Evolutionary conservation across 1,139 yeast species (phyloP).

Genomic region (Scheffersomyces titani): DNA sequence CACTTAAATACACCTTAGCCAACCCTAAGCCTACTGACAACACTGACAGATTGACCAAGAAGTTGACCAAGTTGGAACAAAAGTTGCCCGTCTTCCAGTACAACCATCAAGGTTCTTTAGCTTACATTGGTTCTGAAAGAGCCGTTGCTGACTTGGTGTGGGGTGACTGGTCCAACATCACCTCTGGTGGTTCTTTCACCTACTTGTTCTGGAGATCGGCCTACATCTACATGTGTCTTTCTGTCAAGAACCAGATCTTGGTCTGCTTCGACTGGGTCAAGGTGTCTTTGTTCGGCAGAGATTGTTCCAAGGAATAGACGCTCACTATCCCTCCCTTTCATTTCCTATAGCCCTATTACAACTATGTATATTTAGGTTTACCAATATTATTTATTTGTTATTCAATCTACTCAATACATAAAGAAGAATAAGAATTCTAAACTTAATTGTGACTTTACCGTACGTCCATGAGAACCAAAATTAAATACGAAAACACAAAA

Average conservation of each 20-base stretch:
- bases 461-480: neutral
- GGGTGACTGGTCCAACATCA: constrained; percentile 82
- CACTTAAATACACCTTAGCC: constrained; percentile 46
- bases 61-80: constrained; percentile 40
- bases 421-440: neutral
- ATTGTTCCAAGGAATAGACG: constrained; percentile 57
- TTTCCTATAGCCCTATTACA: neutral
- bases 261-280: constrained; percentile 88
- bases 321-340: neutral
- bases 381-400: neutral
- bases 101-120: constrained; percentile 71
- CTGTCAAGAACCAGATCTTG: constrained; percentile 82
- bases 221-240: constrained; percentile 88
- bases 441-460: neutral
- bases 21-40: constrained; percentile 34
- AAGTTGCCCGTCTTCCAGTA: constrained; percentile 62
- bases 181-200: constrained; percentile 84
- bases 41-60: constrained; percentile 41
- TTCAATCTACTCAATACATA: neutral
- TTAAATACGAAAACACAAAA: too few species aligned
- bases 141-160: constrained; percentile 92
- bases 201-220: constrained; percentile 95
- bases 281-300: constrained; percentile 87
- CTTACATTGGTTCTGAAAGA: constrained; percentile 85
- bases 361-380: neutral